phyloP scores from a whole-genome alignment of 208 protist species.

The Leishmania martiniquensis region DNA sequence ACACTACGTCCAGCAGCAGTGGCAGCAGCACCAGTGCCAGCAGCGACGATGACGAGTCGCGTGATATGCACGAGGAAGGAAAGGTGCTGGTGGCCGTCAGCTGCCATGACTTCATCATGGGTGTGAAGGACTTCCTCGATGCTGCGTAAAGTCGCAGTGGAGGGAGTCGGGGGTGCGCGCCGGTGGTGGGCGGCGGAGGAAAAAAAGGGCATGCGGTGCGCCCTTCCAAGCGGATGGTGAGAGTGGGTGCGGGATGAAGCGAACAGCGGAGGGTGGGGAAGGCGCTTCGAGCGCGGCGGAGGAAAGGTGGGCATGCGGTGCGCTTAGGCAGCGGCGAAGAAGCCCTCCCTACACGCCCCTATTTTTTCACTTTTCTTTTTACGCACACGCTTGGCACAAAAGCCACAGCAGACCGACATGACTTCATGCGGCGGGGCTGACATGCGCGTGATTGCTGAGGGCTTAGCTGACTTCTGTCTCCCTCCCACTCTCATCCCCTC shows the following conservation, averaged over 20 bases:
- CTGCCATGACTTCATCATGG: conserved; percentile 65
- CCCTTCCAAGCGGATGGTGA: neutral
- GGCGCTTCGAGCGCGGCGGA: neutral
- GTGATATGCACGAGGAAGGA: conserved; percentile 42
- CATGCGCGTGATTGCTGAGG: neutral
- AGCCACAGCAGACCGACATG: neutral
- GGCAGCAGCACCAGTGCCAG: conserved; percentile 1
- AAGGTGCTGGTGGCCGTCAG: conserved; percentile 62
- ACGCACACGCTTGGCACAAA: neutral
- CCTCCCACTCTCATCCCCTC: too few species aligned
- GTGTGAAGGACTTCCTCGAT: conserved; percentile 65
- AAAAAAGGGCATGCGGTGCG: neutral
- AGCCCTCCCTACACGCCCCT: neutral
- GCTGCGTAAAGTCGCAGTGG: conserved; percentile 6
- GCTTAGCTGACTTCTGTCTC: neutral
- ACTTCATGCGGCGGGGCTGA: neutral
- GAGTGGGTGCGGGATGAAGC: neutral
- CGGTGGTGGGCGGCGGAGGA: neutral
- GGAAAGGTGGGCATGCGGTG: neutral
- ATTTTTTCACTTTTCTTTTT: neutral
- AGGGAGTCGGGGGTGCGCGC: too few species aligned
- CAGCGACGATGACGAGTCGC: conserved; percentile 31
- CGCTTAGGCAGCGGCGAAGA: neutral
- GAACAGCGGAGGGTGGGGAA: neutral
- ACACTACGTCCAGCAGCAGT: conserved; percentile 3